These are phyloP conservation scores for Coniochaeta sp. DNA, from an alignment of 2,329 filamentous ascomycete genomes.

Conservation along the genomic window DNA sequence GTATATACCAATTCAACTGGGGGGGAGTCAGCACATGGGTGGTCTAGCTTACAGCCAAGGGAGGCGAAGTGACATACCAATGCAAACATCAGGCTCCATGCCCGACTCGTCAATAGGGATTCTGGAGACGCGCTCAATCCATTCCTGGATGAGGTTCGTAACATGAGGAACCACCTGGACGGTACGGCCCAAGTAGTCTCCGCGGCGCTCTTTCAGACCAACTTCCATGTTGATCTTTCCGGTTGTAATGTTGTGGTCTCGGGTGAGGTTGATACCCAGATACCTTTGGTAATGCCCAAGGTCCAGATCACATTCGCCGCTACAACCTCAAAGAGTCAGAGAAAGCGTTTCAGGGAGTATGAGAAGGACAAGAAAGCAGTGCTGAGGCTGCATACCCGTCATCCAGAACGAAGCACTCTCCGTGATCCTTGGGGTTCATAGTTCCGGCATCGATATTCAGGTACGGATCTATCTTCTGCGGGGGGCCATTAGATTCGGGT, in stretches of 20 bases:
- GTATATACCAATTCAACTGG: constrained; percentile 27
- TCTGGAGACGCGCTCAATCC: constrained; percentile 79
- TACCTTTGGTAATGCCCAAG: constrained; percentile 35
- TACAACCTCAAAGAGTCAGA: neutral
- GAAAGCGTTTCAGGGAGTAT: too few relatives aligned
- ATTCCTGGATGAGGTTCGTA: constrained; percentile 85
- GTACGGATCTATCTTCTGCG: constrained; percentile 2
- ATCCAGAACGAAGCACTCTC: constrained; percentile 3
- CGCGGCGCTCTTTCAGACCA: constrained; percentile 58
- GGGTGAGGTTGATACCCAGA: constrained; percentile 71
- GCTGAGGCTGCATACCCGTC: neutral
- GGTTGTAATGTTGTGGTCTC: constrained; percentile 94
- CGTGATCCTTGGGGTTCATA: neutral
- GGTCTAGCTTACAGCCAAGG: neutral
- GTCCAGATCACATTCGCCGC: neutral
- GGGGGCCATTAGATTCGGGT: neutral
- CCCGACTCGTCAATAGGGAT: constrained; percentile 81
- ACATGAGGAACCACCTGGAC: constrained; percentile 91
- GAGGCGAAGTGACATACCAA: constrained; percentile 41
- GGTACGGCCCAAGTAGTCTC: constrained; percentile 80
- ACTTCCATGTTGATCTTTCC: constrained; percentile 93
- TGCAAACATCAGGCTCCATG: constrained; percentile 83
- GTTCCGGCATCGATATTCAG: constrained; percentile 4
- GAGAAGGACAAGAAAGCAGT: neutral
- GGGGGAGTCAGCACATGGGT: constrained; percentile 6